phyloP scores from a whole-genome alignment of 495 filamentous ascomycete genomes.

The Parathielavia appendiculata region DNA sequence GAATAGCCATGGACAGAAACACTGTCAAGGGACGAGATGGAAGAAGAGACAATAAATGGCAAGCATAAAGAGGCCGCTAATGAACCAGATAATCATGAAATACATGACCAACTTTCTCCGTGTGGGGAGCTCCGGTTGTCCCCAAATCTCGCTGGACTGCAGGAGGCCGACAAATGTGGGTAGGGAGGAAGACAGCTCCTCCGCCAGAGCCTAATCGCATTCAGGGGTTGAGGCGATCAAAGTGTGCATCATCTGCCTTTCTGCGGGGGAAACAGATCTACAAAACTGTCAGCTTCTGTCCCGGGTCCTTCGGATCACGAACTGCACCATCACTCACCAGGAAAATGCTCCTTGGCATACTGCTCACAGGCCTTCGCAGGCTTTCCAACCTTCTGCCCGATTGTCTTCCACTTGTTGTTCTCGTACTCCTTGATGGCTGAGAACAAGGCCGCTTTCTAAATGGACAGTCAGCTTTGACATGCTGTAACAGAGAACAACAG shows the following conservation, averaged over 20 bases:
- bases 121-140: too few species aligned
- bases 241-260: constrained; percentile 10
- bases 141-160: too few species aligned
- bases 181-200: too few species aligned
- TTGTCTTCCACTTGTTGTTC: constrained; percentile 95
- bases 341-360: constrained; percentile 96
- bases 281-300: background rate
- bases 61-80: too few species aligned
- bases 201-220: too few species aligned
- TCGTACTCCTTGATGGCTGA: constrained; percentile 99
- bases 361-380: constrained; percentile 99
- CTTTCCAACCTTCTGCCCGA: constrained; percentile 94
- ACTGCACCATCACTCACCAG: constrained; percentile 22
- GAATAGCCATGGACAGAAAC: too few species aligned
- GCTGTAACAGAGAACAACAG: constrained; percentile 3
- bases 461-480: constrained; percentile 5
- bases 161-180: too few species aligned
- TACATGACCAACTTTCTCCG: too few species aligned
- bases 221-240: background rate
- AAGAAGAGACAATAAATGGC: too few species aligned
- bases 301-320: too few species aligned
- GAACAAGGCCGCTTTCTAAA: constrained; percentile 13
- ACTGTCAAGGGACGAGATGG: too few species aligned
- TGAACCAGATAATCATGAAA: background rate
- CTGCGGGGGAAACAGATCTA: constrained; percentile 23